Base-by-base conservation (phyloP, 768 basidiomycete species). In the Leucocoprinus sp. region DNA sequence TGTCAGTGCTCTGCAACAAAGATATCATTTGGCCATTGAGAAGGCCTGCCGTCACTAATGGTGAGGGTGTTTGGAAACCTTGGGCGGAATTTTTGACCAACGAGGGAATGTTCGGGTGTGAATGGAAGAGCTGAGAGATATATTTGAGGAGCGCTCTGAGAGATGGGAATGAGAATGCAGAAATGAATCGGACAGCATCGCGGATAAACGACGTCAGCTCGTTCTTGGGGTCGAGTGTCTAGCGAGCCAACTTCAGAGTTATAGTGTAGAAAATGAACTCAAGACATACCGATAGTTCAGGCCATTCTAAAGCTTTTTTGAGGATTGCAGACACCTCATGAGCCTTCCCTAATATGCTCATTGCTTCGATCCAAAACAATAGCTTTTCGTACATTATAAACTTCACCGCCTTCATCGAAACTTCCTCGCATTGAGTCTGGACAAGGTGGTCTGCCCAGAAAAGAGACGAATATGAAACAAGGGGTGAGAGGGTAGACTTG, bases 361-460 rank as follows among this genome's bases (percentile, higher is more conserved):
- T 43, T 2, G 57, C 61, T 42, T 66, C 65, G 22, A 66, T 39
- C 64, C 64, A 64, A 38, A 50, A 62, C 8, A 64, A 45, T 8
- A 64, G 37, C 29, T 50, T 50, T 8, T 54, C 43, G n/a, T 57
- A 21, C 21, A 66, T 37, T 23, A 64, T 45, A 2, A 42, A 31
- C 38, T 54, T 46, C 21, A 64, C 19, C 31, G 52, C 42, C 14
- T 43, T n/a, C 0, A 54, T 23, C 1, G 60, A 19, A 2, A 29
- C 11, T 1, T 23, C 4, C 18, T 48, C 19, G 28, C 39, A 34
- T 1, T 38, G 18, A 6, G 48, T 37, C 8, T 37, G 42, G 2
- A 29, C 17, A 7, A 65, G 38, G 50, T 68, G 65, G 33, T 56
- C 47, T 1, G 48, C 57, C 62, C 62, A 64, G 48, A 61, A 65